Base-by-base conservation (phyloP, 805 yeast genomes). In the Wickerhamomyces strasburgensis region DNA sequence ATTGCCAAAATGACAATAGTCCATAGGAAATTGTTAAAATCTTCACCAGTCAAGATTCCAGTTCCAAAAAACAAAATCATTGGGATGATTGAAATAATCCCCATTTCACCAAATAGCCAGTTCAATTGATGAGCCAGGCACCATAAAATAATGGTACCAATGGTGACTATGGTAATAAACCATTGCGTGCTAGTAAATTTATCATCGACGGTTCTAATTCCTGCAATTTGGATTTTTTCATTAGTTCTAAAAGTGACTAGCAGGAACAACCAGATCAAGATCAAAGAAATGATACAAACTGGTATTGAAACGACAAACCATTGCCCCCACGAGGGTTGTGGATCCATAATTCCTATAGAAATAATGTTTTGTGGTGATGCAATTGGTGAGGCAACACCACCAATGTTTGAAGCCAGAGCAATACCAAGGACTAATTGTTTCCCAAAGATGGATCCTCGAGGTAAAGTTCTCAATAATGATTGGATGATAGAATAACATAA, bases 361-460 rank as follows among this genome's bases (percentile, higher is more conserved):
- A 90, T 80, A 44, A 90, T 85, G 59, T 90, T 90, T 57, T 90
- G 98, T 2, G 98, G 98, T 3, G 96, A 86, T 1, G 97, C 89
- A 54, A 90, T 90, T 6, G 98, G 98, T 4, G 96, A 86, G 0
- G 96, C 83, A 95, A 89, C 90, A 47, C 98, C 98, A 16, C 96
- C 98, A 33, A 90, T 68, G 56, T 90, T 87, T 6, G 95, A 83
- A 2, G 98, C 94, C 39, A 90, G 65, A 0, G 98, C 98, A 48
- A 90, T 84, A 30, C 97, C 98, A 31, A 90, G 63, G 34, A 90
- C 83, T 49, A 90, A 68, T 2, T 95, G 87, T 55, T 85, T 82
- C 6, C 85, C 84, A 51, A 87, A 86, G 4, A 78, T 72, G 16
- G 89, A 80, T 10, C 78, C 78, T 33, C 83, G 77, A 15, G 95